Base-by-base conservation (phyloP, 2,329 filamentous ascomycete species). In the Apiospora koreana region DNA sequence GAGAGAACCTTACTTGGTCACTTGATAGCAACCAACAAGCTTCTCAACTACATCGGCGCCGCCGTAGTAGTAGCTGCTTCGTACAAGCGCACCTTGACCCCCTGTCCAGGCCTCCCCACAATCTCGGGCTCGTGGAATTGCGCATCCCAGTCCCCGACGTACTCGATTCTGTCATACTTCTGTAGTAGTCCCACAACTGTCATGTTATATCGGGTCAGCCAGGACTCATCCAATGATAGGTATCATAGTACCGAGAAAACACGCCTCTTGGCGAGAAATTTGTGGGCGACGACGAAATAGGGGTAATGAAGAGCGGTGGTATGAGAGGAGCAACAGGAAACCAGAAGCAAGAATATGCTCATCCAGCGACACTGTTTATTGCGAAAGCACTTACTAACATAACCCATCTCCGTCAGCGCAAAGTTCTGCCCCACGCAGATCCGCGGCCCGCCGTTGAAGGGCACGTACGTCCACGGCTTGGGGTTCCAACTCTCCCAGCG, bases 341-440 rank as follows among this genome's bases (percentile, higher is more conserved):
- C n/a, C n/a, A n/a, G n/a, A n/a, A n/a, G n/a, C n/a, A n/a, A n/a
- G n/a, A n/a, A n/a, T n/a, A n/a, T n/a, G n/a, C n/a, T n/a, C n/a
- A n/a, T n/a, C n/a, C n/a, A n/a, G n/a, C n/a, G n/a, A n/a, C n/a
- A n/a, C n/a, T n/a, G n/a, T n/a, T n/a, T n/a, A n/a, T 42, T 8
- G 12, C 35, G 9, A 23, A 18, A 54, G 58, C 25, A 80, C 82
- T 78, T 73, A 84, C 82, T 72, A 64, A 76, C 79, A 72, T 81
- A 89, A 0, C 83, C 85, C 85, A 89, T 88, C 78, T 89, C 87
- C 2, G 87, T 85, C 77, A 86, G 83, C 3, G 87, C 87, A 78
- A 89, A 89, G 71, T 89, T 87, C 78, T 89, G 87, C 1, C 87
- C 87, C 43, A 89, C 85, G 72, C 87, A 89, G 45, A 84, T 82